Percentiles rank a stretch among this genome's conserved stretches.
These are phyloP conservation scores for Zygotorulaspora danielsina DNA, from an alignment of 805 yeast genomes.

Conservation along the genomic window DNA sequence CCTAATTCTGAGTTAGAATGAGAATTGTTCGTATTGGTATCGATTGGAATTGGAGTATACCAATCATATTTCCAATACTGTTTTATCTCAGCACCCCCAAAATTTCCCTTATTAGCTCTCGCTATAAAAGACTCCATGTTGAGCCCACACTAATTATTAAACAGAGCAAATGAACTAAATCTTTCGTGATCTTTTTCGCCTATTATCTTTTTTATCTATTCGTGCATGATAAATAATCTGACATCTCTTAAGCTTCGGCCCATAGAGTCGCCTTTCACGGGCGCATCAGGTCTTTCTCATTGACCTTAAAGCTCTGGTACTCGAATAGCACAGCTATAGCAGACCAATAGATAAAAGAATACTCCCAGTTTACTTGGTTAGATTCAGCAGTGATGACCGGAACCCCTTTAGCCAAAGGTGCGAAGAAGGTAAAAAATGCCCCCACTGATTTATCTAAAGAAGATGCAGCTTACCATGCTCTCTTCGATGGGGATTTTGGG, in stretches of 20 bases:
- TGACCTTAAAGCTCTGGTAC: no score
- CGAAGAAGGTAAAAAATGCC: constrained; percentile 8
- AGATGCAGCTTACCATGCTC: constrained; percentile 38
- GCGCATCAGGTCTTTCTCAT: no score
- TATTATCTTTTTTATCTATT: no score
- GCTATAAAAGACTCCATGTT: constrained; percentile 22
- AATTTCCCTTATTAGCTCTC: constrained; percentile 26
- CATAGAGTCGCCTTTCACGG: no score
- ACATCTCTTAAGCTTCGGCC: no score
- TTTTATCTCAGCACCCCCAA: constrained; percentile 13
- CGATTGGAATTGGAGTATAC: constrained; percentile 25
- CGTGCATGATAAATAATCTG: no score
- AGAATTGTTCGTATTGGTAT: constrained; percentile 7
- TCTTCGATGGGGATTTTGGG: constrained; percentile 38
- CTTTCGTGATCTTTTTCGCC: no score
- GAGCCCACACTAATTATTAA: background rate
- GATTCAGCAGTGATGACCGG: background rate
- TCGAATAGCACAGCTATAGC: no score
- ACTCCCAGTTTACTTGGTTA: background rate
- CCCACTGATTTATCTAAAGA: constrained; percentile 33
- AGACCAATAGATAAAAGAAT: no score
- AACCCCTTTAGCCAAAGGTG: constrained; percentile 4
- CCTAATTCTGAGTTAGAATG: constrained; percentile 10
- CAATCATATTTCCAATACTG: constrained; percentile 35
- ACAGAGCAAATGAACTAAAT: background rate